phyloP scores from a whole-genome alignment of 2,329 filamentous ascomycete genomes.

The Hymenoscyphus fraxineus region DNA sequence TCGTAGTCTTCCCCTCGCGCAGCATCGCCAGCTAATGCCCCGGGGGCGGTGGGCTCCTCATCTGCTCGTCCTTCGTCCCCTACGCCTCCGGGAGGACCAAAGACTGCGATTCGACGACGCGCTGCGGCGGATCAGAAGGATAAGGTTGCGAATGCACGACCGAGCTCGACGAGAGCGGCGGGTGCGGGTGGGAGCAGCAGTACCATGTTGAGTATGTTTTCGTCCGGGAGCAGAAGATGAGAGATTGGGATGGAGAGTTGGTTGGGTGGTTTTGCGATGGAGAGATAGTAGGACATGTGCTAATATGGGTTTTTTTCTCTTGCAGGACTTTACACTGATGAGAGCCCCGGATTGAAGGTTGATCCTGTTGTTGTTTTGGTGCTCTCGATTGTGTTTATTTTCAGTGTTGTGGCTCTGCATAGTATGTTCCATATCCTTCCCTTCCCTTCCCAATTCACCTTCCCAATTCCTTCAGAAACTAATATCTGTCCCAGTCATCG shows the following conservation, averaged over 20 bases:
- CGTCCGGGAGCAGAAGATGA: slow-evolving; percentile 2
- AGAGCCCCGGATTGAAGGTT: slow-evolving; percentile 94
- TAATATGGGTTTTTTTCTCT: slow-evolving; percentile 9
- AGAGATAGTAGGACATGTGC: neutral
- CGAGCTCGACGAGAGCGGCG: slow-evolving; percentile 86
- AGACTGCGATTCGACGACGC: slow-evolving; percentile 90
- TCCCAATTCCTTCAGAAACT: neutral
- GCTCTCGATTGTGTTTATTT: slow-evolving; percentile 95
- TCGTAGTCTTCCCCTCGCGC: slow-evolving; percentile 38
- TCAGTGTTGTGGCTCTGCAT: slow-evolving; percentile 95
- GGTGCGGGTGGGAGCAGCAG: slow-evolving; percentile 94
- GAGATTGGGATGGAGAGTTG: neutral
- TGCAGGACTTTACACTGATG: slow-evolving; percentile 90
- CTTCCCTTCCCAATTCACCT: neutral
- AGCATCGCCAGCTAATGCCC: slow-evolving; percentile 54
- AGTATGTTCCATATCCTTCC: slow-evolving; percentile 63
- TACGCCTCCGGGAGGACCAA: slow-evolving; percentile 85
- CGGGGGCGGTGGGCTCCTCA: slow-evolving; percentile 50
- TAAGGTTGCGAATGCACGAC: slow-evolving; percentile 89
- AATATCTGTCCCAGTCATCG: slow-evolving; percentile 64
- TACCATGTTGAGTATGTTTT: slow-evolving; percentile 86
- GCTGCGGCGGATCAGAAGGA: slow-evolving; percentile 97
- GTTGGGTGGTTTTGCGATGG: neutral
- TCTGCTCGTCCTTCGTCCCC: slow-evolving; percentile 81
- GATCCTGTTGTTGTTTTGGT: slow-evolving; percentile 97